These are phyloP conservation scores for Trichoderma sp. DNA, from an alignment of 2,329 filamentous ascomycete species.

Conservation along the genomic window DNA sequence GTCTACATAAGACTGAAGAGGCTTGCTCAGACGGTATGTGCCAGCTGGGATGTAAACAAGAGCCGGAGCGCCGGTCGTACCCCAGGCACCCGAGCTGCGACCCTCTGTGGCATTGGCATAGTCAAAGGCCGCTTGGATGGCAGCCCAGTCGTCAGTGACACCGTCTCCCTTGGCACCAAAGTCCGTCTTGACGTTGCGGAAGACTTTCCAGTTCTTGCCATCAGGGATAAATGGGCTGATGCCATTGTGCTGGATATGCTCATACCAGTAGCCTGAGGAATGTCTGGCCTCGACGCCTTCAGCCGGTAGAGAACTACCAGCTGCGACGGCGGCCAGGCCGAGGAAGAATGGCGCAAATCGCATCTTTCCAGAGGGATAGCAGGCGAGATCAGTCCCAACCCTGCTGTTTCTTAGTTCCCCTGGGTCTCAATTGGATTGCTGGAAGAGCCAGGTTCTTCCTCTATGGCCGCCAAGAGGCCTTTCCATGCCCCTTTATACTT, in stretches of 20 bases:
- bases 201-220: conserved; percentile 47
- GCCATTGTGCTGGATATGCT: conserved; percentile 22
- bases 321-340: conserved; percentile 11
- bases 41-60: conserved; percentile 32
- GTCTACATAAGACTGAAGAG: conserved; percentile 31
- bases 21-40: conserved; percentile 30
- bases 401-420: not conserved
- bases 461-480: not conserved
- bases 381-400: not conserved
- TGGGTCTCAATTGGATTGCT: not conserved
- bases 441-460: not conserved
- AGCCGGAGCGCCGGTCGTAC: conserved; percentile 22
- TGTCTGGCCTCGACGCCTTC: not conserved
- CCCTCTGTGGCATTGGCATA: conserved; percentile 18
- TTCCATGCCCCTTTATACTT: not conserved
- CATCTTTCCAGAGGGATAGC: conserved; percentile 3
- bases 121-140: conserved; percentile 48
- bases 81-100: conserved; percentile 18
- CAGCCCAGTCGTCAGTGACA: conserved; percentile 70
- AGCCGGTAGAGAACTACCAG: not conserved
- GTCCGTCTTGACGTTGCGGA: conserved; percentile 62
- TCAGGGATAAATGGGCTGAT: conserved; percentile 22
- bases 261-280: conserved; percentile 21
- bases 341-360: conserved; percentile 4
- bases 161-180: conserved; percentile 63